These are phyloP conservation scores for Penicillium turbatum DNA, from an alignment of 495 filamentous ascomycete species.

Conservation along the genomic window DNA sequence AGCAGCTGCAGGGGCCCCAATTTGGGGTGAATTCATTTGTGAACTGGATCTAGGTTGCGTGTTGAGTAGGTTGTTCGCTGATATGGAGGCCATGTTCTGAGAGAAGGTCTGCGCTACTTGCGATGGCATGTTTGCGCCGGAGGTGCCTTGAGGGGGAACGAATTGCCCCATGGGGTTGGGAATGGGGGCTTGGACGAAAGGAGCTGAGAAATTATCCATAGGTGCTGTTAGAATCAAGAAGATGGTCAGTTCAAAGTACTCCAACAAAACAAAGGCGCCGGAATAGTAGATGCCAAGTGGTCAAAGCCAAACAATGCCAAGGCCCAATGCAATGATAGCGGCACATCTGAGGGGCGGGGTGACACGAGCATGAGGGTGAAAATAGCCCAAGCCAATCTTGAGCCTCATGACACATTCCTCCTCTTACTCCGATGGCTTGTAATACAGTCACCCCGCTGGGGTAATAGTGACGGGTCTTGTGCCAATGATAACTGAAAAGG, in stretches of 20 bases:
- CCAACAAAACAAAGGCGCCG: neutral
- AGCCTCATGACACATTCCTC: slow-evolving; percentile 2
- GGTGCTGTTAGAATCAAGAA: slow-evolving; percentile 21
- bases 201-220: slow-evolving; percentile 41
- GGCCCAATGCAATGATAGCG: neutral
- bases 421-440: neutral
- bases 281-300: neutral
- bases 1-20: slow-evolving; percentile 1
- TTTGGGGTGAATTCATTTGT: slow-evolving; percentile 26
- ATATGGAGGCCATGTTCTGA: slow-evolving; percentile 39
- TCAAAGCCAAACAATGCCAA: slow-evolving; percentile 6
- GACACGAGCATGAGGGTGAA: neutral
- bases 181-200: slow-evolving; percentile 37
- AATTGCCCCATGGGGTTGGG: slow-evolving; percentile 36
- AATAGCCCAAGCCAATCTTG: slow-evolving; percentile 3
- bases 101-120: slow-evolving; percentile 35
- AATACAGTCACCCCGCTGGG: slow-evolving; percentile 8
- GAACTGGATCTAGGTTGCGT: slow-evolving; percentile 30
- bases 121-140: slow-evolving; percentile 29
- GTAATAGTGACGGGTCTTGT: slow-evolving; percentile 7
- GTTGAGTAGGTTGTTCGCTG: slow-evolving; percentile 34
- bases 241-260: slow-evolving; percentile 13
- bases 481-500: slow-evolving; percentile 10
- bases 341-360: neutral
- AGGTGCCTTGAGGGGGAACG: slow-evolving; percentile 26